These are phyloP conservation scores for Psidium friedrichsthalianum DNA, from an alignment of 345 rosid genomes.

Conservation along the genomic window DNA sequence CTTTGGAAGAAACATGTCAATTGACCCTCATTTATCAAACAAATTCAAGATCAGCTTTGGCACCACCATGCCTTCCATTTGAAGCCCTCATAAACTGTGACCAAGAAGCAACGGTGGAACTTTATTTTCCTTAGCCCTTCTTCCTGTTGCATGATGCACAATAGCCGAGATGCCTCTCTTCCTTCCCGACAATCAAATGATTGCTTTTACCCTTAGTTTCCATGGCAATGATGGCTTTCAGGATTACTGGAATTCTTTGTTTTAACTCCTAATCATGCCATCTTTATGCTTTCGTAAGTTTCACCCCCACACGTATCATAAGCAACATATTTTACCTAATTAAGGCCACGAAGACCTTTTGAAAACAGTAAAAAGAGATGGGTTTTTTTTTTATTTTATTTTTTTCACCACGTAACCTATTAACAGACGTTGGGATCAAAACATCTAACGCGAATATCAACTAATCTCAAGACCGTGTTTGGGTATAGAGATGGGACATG, in stretches of 20 bases:
- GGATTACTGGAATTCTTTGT: background rate
- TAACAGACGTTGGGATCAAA: background rate
- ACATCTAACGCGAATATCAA: background rate
- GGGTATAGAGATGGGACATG: background rate
- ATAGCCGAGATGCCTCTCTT: background rate
- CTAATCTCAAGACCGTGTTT: background rate
- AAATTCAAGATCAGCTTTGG: background rate
- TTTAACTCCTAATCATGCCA: background rate
- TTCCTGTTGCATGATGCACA: background rate
- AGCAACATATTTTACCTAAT: background rate
- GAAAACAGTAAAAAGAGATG: background rate
- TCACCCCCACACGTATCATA: background rate
- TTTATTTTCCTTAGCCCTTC: background rate
- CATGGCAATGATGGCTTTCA: background rate
- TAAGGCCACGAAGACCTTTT: background rate
- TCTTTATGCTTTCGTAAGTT: background rate
- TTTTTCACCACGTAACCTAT: background rate
- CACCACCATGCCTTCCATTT: background rate
- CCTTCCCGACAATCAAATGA: background rate
- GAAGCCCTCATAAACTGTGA: background rate
- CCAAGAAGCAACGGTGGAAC: background rate
- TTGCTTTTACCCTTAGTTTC: background rate
- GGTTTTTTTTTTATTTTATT: too few relatives aligned
- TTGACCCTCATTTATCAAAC: background rate
- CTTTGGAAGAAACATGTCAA: background rate